phyloP scores from a whole-genome alignment of 1,284 basidiomycete genomes.

The Trametes hirsuta region DNA sequence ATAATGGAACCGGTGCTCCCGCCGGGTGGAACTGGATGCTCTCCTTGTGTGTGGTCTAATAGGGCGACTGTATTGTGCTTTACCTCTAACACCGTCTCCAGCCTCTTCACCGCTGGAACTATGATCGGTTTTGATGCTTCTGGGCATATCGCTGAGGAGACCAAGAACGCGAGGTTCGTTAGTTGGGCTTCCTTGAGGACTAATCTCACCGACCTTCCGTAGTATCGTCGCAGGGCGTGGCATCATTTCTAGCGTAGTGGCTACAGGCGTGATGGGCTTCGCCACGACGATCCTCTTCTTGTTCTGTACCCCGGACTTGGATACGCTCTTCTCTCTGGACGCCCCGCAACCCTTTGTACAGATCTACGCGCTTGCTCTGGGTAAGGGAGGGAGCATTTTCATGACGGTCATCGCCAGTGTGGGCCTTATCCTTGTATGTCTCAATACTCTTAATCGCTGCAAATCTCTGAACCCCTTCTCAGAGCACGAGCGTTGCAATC shows the following conservation, averaged over 20 bases:
- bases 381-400: conserved; percentile 75
- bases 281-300: conserved; percentile 79
- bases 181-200: background rate
- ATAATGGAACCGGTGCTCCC: conserved; percentile 85
- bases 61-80: conserved; percentile 6
- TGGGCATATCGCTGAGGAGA: conserved; percentile 89
- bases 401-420: conserved; percentile 83
- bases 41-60: conserved; percentile 56
- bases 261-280: conserved; percentile 78
- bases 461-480: background rate
- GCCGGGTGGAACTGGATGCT: conserved; percentile 87
- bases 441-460: background rate
- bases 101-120: conserved; percentile 82
- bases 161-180: conserved; percentile 76
- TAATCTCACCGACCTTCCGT: background rate
- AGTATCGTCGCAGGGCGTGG: conserved; percentile 80
- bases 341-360: conserved; percentile 90
- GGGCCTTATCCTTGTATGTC: conserved; percentile 73
- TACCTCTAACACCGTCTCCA: conserved; percentile 33
- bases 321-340: conserved; percentile 69
- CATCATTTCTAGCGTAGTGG: conserved; percentile 73
- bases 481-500: conserved; percentile 84
- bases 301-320: conserved; percentile 82
- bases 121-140: conserved; percentile 88
- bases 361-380: conserved; percentile 80